Conservation (phyloP, 2,329 filamentous ascomycete genomes). For the Diaporthe capsici region DNA sequence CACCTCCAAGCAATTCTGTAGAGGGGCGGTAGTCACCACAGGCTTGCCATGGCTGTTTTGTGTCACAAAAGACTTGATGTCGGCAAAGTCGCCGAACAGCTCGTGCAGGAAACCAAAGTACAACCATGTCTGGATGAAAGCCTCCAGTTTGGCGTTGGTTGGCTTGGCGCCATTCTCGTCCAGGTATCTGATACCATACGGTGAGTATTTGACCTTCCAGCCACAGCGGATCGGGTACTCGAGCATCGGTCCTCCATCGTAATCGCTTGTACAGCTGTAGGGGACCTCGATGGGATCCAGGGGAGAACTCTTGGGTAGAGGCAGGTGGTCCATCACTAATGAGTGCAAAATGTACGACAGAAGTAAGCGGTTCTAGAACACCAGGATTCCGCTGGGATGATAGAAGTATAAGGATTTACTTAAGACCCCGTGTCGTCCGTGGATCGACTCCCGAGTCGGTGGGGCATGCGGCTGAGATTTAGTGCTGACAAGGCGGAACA, state of each 20-base stretch:
- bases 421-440: not conserved
- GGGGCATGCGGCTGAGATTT: slow-evolving; percentile 16
- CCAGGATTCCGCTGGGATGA: not conserved
- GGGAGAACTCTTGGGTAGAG: not conserved
- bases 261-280: not conserved
- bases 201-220: slow-evolving; percentile 3
- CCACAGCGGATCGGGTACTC: not conserved
- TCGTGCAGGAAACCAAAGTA: slow-evolving; percentile 9
- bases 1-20: not conserved
- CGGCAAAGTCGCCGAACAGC: not conserved
- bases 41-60: not conserved
- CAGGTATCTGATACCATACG: not conserved
- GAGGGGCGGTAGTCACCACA: not conserved
- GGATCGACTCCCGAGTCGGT: not conserved
- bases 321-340: not conserved
- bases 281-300: not conserved
- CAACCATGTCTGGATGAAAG: slow-evolving; percentile 2
- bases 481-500: slow-evolving; percentile 1
- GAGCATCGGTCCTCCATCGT: slow-evolving; percentile 10
- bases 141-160: not conserved
- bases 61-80: slow-evolving; percentile 5
- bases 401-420: not conserved
- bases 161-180: slow-evolving; percentile 1
- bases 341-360: not conserved
- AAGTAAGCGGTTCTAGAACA: not conserved